Conservation (phyloP, 2,329 filamentous ascomycete genomes). For the Aspergillus quadrilineatus region DNA sequence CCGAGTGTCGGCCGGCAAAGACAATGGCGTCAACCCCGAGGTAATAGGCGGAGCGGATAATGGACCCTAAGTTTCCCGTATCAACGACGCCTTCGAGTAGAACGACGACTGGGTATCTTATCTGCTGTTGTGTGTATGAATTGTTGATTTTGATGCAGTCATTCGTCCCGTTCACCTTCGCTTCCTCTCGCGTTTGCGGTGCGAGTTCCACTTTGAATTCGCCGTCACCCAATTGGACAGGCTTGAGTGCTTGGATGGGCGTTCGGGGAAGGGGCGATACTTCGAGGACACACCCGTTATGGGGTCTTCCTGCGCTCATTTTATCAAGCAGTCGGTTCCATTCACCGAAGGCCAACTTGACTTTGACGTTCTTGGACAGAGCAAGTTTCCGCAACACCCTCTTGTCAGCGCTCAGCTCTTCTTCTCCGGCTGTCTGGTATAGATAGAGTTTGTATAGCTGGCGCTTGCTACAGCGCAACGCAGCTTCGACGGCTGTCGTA, state of each 20-base stretch:
- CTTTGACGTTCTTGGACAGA: constrained; percentile 48
- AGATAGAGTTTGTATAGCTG: constrained; percentile 84
- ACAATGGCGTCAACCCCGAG: constrained; percentile 84
- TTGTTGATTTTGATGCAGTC: constrained; percentile 47
- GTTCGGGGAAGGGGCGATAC: constrained; percentile 75
- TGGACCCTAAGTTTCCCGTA: constrained; percentile 85
- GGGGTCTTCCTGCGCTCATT: constrained; percentile 77
- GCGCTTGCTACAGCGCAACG: constrained; percentile 66
- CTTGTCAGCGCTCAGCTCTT: constrained; percentile 46
- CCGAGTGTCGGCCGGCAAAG: constrained; percentile 71
- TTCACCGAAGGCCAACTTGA: constrained; percentile 60
- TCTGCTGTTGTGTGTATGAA: constrained; percentile 11
- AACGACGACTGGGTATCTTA: constrained; percentile 42
- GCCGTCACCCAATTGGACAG: constrained; percentile 45
- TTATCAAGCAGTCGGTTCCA: constrained; percentile 74
- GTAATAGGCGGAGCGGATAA: constrained; percentile 84
- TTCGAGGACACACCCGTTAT: constrained; percentile 88
- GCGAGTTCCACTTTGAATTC: constrained; percentile 62
- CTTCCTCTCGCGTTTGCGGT: constrained; percentile 72
- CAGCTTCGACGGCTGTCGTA: constrained; percentile 74
- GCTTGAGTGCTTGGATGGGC: constrained; percentile 61
- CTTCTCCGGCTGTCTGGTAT: constrained; percentile 59
- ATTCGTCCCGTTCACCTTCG: constrained; percentile 66
- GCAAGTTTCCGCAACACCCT: constrained; percentile 41
- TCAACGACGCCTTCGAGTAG: constrained; percentile 61